Percentiles rank a stretch among this genome's conserved stretches.
Conservation (phyloP, 179 eudicot species). For the Drosera spatulata region DNA sequence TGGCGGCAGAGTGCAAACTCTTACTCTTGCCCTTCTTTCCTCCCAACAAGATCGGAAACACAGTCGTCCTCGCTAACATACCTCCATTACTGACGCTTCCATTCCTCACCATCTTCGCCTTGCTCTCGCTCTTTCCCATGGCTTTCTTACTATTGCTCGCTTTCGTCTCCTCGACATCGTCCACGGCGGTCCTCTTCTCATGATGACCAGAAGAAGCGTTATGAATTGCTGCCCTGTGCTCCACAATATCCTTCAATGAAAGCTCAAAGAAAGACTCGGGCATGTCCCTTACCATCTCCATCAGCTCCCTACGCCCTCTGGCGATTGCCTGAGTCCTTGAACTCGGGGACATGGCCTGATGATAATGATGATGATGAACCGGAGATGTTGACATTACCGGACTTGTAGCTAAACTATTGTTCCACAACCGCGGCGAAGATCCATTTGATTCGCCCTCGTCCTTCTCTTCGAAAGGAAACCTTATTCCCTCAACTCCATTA, state of each 20-base stretch:
- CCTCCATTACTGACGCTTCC: slow-evolving; percentile 42
- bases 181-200: slow-evolving; percentile 8
- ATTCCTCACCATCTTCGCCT: slow-evolving; percentile 34
- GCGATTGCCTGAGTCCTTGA: slow-evolving; percentile 66
- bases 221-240: slow-evolving; percentile 13
- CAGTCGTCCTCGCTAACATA: slow-evolving; percentile 42
- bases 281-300: slow-evolving; percentile 79
- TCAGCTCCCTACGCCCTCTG: slow-evolving; percentile 60
- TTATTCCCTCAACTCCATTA: slow-evolving; percentile 13
- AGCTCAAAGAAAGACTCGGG: slow-evolving; percentile 73
- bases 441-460: slow-evolving; percentile 28
- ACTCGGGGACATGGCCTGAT: slow-evolving; percentile 29
- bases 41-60: slow-evolving; percentile 40
- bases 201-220: slow-evolving; percentile 5
- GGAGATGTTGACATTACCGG: slow-evolving; percentile 6
- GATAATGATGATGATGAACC: not conserved
- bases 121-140: slow-evolving; percentile 29
- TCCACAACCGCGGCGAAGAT: slow-evolving; percentile 67
- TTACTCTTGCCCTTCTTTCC: slow-evolving; percentile 26
- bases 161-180: slow-evolving; percentile 3
- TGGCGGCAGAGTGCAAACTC: slow-evolving; percentile 11
- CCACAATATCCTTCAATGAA: slow-evolving; percentile 60
- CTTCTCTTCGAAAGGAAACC: slow-evolving; percentile 13
- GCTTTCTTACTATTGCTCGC: slow-evolving; percentile 18
- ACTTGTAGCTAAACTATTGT: slow-evolving; percentile 13